A percentile compares a stretch with the other conserved stretches of the same genome.
phyloP scores from a whole-genome alignment of 257 asterid genomes.

The Fraxinus excelsior region DNA sequence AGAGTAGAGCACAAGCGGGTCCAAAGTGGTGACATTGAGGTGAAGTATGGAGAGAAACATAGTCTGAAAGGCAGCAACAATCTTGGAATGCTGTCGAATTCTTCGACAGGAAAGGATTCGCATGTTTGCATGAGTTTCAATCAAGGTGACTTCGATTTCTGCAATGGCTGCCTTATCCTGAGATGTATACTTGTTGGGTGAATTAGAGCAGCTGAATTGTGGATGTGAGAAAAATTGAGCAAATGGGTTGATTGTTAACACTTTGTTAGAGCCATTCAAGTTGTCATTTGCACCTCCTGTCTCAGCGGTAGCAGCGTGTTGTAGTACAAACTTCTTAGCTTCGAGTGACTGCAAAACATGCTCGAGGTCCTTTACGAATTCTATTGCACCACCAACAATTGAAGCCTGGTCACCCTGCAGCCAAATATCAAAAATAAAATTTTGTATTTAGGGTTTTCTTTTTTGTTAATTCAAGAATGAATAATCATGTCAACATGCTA shows the following conservation, averaged over 20 bases:
- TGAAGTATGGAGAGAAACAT: slow-evolving; percentile 71
- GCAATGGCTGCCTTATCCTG: slow-evolving; percentile 71
- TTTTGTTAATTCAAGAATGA: background rate
- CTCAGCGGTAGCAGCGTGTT: slow-evolving; percentile 22
- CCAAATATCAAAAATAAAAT: background rate
- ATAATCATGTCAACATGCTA: background rate
- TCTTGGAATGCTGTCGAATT: slow-evolving; percentile 68
- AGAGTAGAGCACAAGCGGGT: slow-evolving; percentile 85
- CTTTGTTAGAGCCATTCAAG: background rate
- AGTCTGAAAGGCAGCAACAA: slow-evolving; percentile 73
- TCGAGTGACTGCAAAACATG: slow-evolving; percentile 86
- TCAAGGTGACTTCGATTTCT: slow-evolving; percentile 83
- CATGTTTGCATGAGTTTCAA: slow-evolving; percentile 91
- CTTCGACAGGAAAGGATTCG: slow-evolving; percentile 68
- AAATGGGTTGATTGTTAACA: slow-evolving; percentile 42
- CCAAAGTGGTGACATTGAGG: slow-evolving; percentile 81
- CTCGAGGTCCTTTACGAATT: slow-evolving; percentile 91
- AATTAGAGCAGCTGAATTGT: slow-evolving; percentile 61
- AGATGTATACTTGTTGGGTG: slow-evolving; percentile 56
- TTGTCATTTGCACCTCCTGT: background rate
- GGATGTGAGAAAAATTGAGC: slow-evolving; percentile 79
- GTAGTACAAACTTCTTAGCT: slow-evolving; percentile 54
- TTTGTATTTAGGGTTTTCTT: background rate
- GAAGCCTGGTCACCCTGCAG: slow-evolving; percentile 96
- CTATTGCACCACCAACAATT: slow-evolving; percentile 93